phyloP scores from a whole-genome alignment of 768 basidiomycete species.

The Amanita subjunquillea region DNA sequence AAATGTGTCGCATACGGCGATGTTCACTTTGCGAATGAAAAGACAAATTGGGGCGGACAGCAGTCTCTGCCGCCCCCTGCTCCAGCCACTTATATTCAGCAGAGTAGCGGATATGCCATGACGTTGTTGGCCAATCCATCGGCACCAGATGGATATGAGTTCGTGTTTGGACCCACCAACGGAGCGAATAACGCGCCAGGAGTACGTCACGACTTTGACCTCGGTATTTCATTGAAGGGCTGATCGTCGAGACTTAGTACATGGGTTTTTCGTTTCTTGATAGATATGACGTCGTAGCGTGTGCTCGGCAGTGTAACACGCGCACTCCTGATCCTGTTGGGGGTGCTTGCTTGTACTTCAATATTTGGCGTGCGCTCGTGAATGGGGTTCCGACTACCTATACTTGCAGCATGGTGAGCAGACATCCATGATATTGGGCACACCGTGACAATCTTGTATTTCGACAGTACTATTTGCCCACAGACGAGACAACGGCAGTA shows the following conservation, averaged over 20 bases:
- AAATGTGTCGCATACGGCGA: slow-evolving; percentile 40
- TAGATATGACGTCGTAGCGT: slow-evolving; percentile 36
- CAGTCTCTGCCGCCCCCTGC: slow-evolving; percentile 24
- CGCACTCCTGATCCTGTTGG: slow-evolving; percentile 30
- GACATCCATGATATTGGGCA: too few relatives aligned
- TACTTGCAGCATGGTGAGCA: slow-evolving; percentile 37
- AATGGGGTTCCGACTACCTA: slow-evolving; percentile 35
- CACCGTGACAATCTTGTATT: neutral
- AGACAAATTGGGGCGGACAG: slow-evolving; percentile 35
- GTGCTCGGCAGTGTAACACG: slow-evolving; percentile 33
- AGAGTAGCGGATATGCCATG: slow-evolving; percentile 30
- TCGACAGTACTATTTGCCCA: slow-evolving; percentile 30
- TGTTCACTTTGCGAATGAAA: slow-evolving; percentile 31
- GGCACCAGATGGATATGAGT: slow-evolving; percentile 22
- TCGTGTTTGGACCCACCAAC: slow-evolving; percentile 32
- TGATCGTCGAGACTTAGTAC: slow-evolving; percentile 20
- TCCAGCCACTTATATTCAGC: slow-evolving; percentile 30
- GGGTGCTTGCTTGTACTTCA: slow-evolving; percentile 41
- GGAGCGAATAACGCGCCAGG: slow-evolving; percentile 38
- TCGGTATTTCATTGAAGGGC: neutral
- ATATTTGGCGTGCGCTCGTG: slow-evolving; percentile 42
- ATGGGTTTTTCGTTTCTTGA: slow-evolving; percentile 44
- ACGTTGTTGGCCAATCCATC: slow-evolving; percentile 27
- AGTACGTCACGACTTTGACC: slow-evolving; percentile 16
- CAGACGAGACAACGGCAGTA: slow-evolving; percentile 33